These are phyloP conservation scores for Cruciata laevipes DNA, from an alignment of 257 asterid species.

Conservation along the genomic window DNA sequence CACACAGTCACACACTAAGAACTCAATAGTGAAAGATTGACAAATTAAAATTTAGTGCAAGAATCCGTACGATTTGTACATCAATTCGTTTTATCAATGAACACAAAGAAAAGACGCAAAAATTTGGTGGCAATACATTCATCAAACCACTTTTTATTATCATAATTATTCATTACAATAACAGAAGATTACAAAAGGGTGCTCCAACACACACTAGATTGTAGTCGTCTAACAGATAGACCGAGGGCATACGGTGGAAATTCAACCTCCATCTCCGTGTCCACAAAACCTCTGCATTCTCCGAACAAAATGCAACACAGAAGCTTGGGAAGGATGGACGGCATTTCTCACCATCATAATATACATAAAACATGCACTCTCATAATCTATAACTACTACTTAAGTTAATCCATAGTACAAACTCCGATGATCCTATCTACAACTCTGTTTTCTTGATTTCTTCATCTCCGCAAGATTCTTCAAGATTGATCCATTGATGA, in stretches of 20 bases:
- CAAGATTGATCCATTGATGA: constrained; percentile 26
- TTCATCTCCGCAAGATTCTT: not conserved
- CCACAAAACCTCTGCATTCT: not conserved
- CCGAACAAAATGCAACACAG: not conserved
- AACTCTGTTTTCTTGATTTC: not conserved
- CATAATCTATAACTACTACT: not conserved
- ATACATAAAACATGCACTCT: not conserved
- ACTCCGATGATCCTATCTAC: not conserved
- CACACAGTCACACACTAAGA: no score
- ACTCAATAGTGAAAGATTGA: no score
- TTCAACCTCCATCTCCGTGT: not conserved
- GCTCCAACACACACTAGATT: not conserved
- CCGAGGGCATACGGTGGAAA: not conserved
- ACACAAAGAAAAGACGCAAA: not conserved
- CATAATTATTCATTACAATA: no score
- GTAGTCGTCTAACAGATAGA: not conserved
- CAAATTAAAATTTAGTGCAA: not conserved
- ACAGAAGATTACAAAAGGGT: not conserved
- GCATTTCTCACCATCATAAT: not conserved
- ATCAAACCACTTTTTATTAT: not conserved
- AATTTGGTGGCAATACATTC: not conserved
- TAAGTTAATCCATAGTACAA: not conserved
- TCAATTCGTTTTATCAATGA: no score
- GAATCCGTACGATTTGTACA: not conserved
- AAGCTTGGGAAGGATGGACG: not conserved